Base-by-base conservation (phyloP, 208 protist genomes). In the Trypanosoma conorhini region DNA sequence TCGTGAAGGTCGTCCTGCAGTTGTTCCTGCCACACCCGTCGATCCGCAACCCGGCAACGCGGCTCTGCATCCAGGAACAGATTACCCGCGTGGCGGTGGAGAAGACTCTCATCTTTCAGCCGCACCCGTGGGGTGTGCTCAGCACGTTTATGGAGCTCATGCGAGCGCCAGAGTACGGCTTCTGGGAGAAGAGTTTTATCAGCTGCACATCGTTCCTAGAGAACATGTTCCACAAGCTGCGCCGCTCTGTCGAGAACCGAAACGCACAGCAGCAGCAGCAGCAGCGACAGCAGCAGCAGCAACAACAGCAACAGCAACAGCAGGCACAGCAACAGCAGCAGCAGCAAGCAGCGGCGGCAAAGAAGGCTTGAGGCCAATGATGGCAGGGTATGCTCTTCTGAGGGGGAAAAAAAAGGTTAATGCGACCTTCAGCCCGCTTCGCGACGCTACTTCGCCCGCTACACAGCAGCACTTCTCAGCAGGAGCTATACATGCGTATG, bases 81-180 rank as follows among this genome's bases (percentile, higher is more conserved):
- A 97, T 98, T 57, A 96, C 89, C 17, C 89, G 97, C 38, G 97
- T 99, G 21, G 81, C 99, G 21, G 87, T 98, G 26, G 97, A 99
- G 86, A 94, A 99, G 67, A 92, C 99, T 19, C 97, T 99, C 60
- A 98, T 98, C 31, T 92, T 98, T 74, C 91, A 98, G 68, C 99
- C 99, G 35, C 98, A 99, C 82, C 98, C 99, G 50, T 99, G 99
- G 99, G 99, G 99, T 28, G 79, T 99, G 42, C 87, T 99, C 28
- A 99, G 98, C 81, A 99, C 98, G 19, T 99, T 99, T 78, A 99
- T 99, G 68, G 98, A 99, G 81, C 83, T 99, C 35, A 98, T 99
- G 86, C 98, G 99, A 64, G 98, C 99, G 61, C 85, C 83, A 15
- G 76, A 86, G 65, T 98, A 96, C 77, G 78, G 85, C 46, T 97